Percentiles rank a stretch among this genome's conserved stretches.
Evolutionary conservation across 1,284 basidiomycete species (phyloP).

Genomic region (Acaromyces ingoldii): DNA sequence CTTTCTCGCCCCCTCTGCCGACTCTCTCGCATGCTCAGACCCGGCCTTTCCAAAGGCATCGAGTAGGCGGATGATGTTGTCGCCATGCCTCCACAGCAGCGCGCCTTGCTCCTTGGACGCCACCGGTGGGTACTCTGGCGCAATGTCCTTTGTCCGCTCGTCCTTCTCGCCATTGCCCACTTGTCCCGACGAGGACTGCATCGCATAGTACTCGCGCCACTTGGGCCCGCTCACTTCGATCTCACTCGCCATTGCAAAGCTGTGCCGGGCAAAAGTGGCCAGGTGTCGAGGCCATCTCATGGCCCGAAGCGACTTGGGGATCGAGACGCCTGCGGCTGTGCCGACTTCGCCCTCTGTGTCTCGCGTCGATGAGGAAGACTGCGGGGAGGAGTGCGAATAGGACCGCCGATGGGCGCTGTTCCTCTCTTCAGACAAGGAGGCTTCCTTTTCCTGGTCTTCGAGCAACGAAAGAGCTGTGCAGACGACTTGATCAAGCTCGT

Average conservation of each 20-base stretch:
- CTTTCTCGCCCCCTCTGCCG: too few species aligned
- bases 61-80: not conserved
- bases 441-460: not conserved
- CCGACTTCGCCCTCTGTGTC: conserved; percentile 33
- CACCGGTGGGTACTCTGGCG: too few species aligned
- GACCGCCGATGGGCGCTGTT: too few species aligned
- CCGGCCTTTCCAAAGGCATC: not conserved
- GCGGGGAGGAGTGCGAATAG: too few species aligned
- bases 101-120: too few species aligned
- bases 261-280: conserved; percentile 29
- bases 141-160: too few species aligned
- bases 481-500: not conserved
- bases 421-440: too few species aligned
- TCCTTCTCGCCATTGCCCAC: too few species aligned
- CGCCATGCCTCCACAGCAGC: not conserved
- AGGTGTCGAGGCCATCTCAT: conserved; percentile 36
- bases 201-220: not conserved
- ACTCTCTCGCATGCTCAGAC: too few species aligned
- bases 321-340: conserved; percentile 29
- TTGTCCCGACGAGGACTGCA: too few species aligned
- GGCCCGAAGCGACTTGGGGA: conserved; percentile 25
- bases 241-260: conserved; percentile 36
- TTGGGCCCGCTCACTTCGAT: not conserved
- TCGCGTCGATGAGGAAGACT: too few species aligned
- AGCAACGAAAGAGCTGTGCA: not conserved